A percentile compares a stretch with the other conserved stretches of the same genome.
These are phyloP conservation scores for Hypoxylon fragiforme DNA, from an alignment of 495 filamentous ascomycete species.

Conservation along the genomic window DNA sequence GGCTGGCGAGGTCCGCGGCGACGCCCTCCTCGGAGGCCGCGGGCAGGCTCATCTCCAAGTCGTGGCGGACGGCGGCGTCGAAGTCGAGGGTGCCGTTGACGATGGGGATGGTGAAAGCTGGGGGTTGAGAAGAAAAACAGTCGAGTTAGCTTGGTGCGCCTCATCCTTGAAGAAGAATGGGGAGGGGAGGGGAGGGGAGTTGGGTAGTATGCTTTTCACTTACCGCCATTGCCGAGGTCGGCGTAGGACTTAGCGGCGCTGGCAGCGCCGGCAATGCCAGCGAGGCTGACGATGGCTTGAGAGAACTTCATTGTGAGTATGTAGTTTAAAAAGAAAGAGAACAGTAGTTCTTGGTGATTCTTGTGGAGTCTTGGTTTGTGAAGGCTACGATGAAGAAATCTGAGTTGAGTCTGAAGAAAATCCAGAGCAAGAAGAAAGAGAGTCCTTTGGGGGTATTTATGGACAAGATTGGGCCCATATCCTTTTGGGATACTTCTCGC, in stretches of 20 bases:
- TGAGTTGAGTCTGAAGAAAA: too few species aligned
- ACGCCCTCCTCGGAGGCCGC: background rate
- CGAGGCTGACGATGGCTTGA: conserved; percentile 2
- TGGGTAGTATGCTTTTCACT: background rate
- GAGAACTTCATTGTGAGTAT: conserved; percentile 19
- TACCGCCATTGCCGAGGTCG: conserved; percentile 16
- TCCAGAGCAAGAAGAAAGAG: too few species aligned
- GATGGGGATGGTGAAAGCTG: conserved; percentile 26
- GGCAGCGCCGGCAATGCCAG: background rate
- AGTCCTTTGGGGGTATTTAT: too few species aligned
- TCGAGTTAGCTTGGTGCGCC: conserved; percentile 9
- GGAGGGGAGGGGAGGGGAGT: background rate
- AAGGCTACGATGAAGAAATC: too few species aligned
- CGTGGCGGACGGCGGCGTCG: background rate
- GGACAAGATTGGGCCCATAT: too few species aligned
- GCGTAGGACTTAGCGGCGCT: conserved; percentile 1
- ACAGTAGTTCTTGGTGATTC: background rate
- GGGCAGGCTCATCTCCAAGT: background rate
- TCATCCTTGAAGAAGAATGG: background rate
- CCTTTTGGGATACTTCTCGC: too few species aligned
- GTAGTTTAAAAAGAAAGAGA: too few species aligned
- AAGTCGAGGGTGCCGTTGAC: conserved; percentile 8
- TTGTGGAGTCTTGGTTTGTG: background rate
- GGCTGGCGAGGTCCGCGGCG: background rate
- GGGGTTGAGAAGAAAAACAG: background rate